Base-by-base conservation (phyloP, 176 grass and related monocot genomes). In the Rhynchospora breviuscula region DNA sequence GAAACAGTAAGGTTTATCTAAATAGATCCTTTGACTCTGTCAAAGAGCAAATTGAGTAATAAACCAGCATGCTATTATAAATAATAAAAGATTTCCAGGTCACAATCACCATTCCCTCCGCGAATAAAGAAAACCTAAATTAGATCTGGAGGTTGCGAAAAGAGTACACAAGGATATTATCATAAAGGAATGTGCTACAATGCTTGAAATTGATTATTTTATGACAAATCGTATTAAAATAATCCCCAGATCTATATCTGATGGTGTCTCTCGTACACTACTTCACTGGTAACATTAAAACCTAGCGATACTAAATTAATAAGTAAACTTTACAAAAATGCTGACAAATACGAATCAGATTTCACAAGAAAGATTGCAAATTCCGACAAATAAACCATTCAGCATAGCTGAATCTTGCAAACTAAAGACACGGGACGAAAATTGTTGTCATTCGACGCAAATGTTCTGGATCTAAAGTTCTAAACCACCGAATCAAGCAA, bases 161-260 rank as follows among this genome's bases (percentile, higher is more conserved):
- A 47, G 17, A 23, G 26, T 45, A 73, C 13, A 56, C 1, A 33
- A 54, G 8, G 65, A 78, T 21, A 85, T 65, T 62, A 85, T 51
- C 40, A 54, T 31, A 82, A 82, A 17, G 12, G 58, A 62, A 81
- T 47, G 9, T 46, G 15, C 23, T 52, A 63, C 17, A 10, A 81
- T 63, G 58, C 33, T 46, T 47, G 7, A 81, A 63, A 19, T 31
- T 47, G 19, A 81, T 44, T 46, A 81, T 59, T 8, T 22, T 65
- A 22, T 19, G 6, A 67, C 44, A 82, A 82, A 65, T 82, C 44
- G n/a, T 67, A 67, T 52, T 67, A 52, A 8, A 48, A 67, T 51
- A 53, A 82, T 67, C 17, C 60, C 80, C 80, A 82, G 80, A 82
- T 82, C 80, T 82, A 63, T 1, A 29, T 40, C 35, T 40, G 18